Conservation (phyloP, 306 rosid genomes). For the Inga leiocalycina region DNA sequence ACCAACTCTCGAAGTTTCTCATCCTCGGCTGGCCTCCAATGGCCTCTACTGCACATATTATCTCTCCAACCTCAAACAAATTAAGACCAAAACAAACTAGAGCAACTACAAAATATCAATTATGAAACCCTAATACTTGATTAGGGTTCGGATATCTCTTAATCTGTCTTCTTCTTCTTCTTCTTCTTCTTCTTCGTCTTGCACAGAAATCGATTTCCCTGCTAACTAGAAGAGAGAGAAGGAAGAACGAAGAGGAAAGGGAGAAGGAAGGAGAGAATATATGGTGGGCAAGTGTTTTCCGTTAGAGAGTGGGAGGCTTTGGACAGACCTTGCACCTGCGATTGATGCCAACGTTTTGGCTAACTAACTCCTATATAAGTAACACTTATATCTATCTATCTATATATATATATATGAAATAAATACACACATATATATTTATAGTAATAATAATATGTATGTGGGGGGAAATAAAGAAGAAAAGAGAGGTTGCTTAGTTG, state of each 20-base stretch:
- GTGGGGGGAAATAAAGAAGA: constrained; percentile 8
- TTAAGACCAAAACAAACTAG: neutral
- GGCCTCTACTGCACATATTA: constrained; percentile 94
- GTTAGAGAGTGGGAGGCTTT: constrained; percentile 81
- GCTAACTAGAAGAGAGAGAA: neutral
- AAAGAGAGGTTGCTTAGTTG: constrained; percentile 82
- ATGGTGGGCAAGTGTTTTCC: constrained; percentile 78
- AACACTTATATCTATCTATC: constrained; percentile 21
- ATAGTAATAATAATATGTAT: neutral
- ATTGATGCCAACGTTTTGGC: constrained; percentile 94
- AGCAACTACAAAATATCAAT: neutral
- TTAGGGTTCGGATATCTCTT: constrained; percentile 1
- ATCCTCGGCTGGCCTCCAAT: constrained; percentile 97
- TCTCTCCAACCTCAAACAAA: neutral
- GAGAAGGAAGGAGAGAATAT: constrained; percentile 40
- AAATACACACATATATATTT: neutral
- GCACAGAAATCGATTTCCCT: neutral
- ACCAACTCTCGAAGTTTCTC: constrained; percentile 87
- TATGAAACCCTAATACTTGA: constrained; percentile 46
- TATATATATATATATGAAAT: neutral
- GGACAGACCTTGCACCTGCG: constrained; percentile 84
- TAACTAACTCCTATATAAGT: constrained; percentile 60
- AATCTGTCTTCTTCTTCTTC: neutral
- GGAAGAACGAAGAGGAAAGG: constrained; percentile 34
- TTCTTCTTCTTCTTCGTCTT: neutral